phyloP scores from a whole-genome alignment of 306 rosid species.

The Glycyrrhiza uralensis region DNA sequence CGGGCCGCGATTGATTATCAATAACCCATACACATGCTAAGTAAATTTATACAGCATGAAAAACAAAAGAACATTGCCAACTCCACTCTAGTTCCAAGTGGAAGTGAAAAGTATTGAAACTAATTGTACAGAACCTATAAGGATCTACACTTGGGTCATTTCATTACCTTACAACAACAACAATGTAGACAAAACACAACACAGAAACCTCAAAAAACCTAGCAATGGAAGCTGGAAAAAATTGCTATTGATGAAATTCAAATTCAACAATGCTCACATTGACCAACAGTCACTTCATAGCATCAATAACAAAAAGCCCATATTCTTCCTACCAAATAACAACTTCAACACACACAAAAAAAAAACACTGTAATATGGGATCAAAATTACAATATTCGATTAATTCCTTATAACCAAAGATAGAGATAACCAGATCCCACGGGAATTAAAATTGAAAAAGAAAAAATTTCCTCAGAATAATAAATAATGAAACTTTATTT shows the following conservation, averaged over 20 bases:
- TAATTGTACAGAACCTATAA: not conserved
- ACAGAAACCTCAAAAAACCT: not conserved
- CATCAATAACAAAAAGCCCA: not conserved
- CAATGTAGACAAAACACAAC: not conserved
- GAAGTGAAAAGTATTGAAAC: not conserved
- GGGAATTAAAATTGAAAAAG: not conserved
- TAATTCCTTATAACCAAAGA: not conserved
- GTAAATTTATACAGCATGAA: not conserved
- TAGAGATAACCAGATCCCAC: constrained; percentile 32
- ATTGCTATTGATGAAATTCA: not conserved
- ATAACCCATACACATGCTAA: no score
- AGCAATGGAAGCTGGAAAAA: constrained; percentile 2
- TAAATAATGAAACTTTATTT: not conserved
- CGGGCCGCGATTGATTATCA: no score
- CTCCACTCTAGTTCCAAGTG: not conserved
- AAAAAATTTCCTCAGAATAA: not conserved
- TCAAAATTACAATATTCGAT: not conserved
- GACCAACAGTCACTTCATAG: not conserved
- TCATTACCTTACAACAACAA: not conserved
- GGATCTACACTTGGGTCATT: not conserved
- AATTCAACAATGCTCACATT: constrained; percentile 8
- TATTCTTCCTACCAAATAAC: not conserved
- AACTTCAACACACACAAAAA: not conserved
- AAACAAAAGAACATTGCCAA: constrained; percentile 2
- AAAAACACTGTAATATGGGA: not conserved